A percentile compares a stretch with the other conserved stretches of the same genome.
Conservation (phyloP, 2,329 filamentous ascomycete species). For the Fusarium devonianum region DNA sequence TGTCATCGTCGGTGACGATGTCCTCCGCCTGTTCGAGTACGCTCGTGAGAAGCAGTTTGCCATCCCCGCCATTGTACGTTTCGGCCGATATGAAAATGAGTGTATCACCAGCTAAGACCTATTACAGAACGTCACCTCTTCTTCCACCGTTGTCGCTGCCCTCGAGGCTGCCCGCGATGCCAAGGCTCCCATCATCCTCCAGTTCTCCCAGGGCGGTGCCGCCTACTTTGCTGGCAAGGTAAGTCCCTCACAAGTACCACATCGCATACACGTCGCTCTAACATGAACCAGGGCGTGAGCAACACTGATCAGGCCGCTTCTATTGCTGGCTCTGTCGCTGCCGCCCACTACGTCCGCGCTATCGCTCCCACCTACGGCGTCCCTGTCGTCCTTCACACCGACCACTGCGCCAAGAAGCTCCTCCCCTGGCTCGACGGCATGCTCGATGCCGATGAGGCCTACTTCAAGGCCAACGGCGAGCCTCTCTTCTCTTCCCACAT, state of each 20-base stretch:
- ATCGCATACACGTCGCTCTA: constrained; percentile 22
- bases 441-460: constrained; percentile 90
- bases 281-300: constrained; percentile 67
- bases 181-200: constrained; percentile 91
- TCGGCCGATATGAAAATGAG: neutral
- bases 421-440: constrained; percentile 97
- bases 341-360: constrained; percentile 90
- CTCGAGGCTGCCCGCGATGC: constrained; percentile 95
- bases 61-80: constrained; percentile 75
- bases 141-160: constrained; percentile 76
- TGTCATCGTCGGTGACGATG: constrained; percentile 63
- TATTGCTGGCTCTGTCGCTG: constrained; percentile 86
- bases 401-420: constrained; percentile 99
- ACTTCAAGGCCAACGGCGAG: constrained; percentile 92
- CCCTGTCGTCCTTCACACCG: constrained; percentile 93
- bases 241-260: constrained; percentile 30
- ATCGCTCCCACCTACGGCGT: constrained; percentile 87
- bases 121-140: constrained; percentile 84
- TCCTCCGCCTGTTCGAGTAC: constrained; percentile 80
- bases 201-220: constrained; percentile 91
- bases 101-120: constrained; percentile 12
- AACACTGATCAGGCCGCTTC: constrained; percentile 86
- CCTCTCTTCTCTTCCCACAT: constrained; percentile 97
- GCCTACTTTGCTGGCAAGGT: constrained; percentile 92
- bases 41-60: constrained; percentile 87